phyloP scores from a whole-genome alignment of 2,329 filamentous ascomycete species.

The Penicillium sp. region DNA sequence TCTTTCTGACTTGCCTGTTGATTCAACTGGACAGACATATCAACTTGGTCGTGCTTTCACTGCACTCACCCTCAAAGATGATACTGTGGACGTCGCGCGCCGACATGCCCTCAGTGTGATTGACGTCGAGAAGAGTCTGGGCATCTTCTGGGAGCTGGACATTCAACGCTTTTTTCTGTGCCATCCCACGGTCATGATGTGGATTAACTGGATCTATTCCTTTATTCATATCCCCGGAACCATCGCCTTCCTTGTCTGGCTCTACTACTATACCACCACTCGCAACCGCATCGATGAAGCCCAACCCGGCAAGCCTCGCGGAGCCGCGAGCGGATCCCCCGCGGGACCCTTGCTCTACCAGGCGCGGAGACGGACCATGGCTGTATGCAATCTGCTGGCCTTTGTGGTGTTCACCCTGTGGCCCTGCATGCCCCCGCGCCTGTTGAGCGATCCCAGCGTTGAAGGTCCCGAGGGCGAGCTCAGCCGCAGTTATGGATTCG shows the following conservation, averaged over 20 bases:
- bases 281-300: constrained; percentile 45
- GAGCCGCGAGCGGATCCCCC: constrained; percentile 35
- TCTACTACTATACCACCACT: constrained; percentile 66
- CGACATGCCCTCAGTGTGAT: constrained; percentile 64
- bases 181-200: constrained; percentile 54
- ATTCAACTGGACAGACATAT: constrained; percentile 53
- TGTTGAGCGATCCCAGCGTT: constrained; percentile 51
- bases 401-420: constrained; percentile 55
- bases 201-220: constrained; percentile 67
- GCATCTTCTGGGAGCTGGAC: constrained; percentile 59
- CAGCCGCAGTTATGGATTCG: constrained; percentile 55
- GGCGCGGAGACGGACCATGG: constrained; percentile 51
- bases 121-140: constrained; percentile 57
- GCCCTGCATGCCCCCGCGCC: constrained; percentile 56
- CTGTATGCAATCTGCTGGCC: constrained; percentile 53
- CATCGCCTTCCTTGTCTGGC: constrained; percentile 61
- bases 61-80: constrained; percentile 61
- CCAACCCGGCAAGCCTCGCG: constrained; percentile 34
- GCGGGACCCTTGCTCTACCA: constrained; percentile 51
- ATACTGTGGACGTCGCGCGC: constrained; percentile 62
- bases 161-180: constrained; percentile 55
- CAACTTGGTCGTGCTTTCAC: constrained; percentile 68
- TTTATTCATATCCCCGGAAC: constrained; percentile 75
- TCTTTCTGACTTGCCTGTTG: neutral
- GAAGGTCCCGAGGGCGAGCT: constrained; percentile 51